A percentile compares a stretch with the other conserved stretches of the same genome.
Evolutionary conservation across 1,139 yeast species (phyloP).

Genomic region (Meyerozyma carpophila): DNA sequence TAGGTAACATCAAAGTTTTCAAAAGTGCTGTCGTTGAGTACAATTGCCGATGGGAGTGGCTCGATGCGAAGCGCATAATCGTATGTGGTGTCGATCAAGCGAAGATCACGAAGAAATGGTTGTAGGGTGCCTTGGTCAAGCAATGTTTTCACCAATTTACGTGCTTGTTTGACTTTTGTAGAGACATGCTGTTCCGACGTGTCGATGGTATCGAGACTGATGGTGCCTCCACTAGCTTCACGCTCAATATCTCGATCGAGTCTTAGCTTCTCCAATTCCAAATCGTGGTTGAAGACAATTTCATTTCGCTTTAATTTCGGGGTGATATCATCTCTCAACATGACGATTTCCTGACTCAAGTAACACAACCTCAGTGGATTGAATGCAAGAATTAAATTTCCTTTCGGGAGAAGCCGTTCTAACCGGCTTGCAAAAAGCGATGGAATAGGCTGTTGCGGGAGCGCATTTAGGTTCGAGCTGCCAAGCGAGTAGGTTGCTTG

Average conservation of each 20-base stretch:
- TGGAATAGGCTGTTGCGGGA: slow-evolving; percentile 76
- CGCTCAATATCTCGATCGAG: slow-evolving; percentile 14
- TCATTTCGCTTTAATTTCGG: slow-evolving; percentile 67
- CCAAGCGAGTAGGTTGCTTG: slow-evolving; percentile 67
- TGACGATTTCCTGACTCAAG: slow-evolving; percentile 74
- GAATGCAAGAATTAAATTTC: slow-evolving; percentile 50
- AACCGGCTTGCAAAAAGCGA: slow-evolving; percentile 63
- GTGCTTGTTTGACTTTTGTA: slow-evolving; percentile 53
- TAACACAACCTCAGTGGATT: slow-evolving; percentile 80
- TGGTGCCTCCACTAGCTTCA: slow-evolving; percentile 10
- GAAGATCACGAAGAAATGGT: slow-evolving; percentile 60
- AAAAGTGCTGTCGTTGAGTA: slow-evolving; percentile 64
- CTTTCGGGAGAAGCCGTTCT: slow-evolving; percentile 56
- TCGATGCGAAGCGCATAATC: slow-evolving; percentile 66
- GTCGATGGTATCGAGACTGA: slow-evolving; percentile 10
- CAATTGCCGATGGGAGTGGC: slow-evolving; percentile 71
- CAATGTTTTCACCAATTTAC: slow-evolving; percentile 71
- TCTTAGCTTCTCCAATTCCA: slow-evolving; percentile 25
- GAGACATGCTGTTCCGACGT: slow-evolving; percentile 19
- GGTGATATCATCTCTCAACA: slow-evolving; percentile 69
- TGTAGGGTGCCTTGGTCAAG: slow-evolving; percentile 85
- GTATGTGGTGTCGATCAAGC: slow-evolving; percentile 65
- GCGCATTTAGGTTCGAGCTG: slow-evolving; percentile 46
- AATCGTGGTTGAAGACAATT: slow-evolving; percentile 45
- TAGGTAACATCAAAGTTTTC: slow-evolving; percentile 72